Evolutionary conservation across 106 monocot genomes (phyloP).

Genomic region (Gastrodia elata): DNA sequence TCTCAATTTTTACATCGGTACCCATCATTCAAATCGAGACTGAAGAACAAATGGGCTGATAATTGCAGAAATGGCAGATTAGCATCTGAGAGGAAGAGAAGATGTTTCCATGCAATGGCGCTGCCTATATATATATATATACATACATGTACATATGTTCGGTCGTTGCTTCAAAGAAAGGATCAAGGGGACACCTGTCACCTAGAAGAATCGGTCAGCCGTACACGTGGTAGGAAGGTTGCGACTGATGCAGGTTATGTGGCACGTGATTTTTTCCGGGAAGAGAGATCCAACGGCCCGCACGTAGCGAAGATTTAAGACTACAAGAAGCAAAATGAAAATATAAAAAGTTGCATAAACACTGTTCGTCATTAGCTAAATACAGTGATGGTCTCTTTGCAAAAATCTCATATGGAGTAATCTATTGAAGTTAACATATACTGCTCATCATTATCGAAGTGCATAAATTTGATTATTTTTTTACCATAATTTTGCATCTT

Average conservation of each 20-base stretch:
- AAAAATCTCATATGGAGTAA: too few species aligned
- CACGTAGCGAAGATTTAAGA: too few species aligned
- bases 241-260: neutral
- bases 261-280: neutral
- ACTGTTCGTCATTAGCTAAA: too few species aligned
- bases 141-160: neutral
- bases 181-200: neutral
- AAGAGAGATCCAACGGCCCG: too few species aligned
- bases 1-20: constrained; percentile 6
- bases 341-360: too few species aligned
- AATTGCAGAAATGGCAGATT: neutral
- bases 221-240: neutral
- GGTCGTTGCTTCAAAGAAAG: neutral
- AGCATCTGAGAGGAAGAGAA: neutral
- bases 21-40: neutral
- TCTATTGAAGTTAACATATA: too few species aligned
- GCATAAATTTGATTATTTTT: too few species aligned
- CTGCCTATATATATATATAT: neutral
- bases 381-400: too few species aligned
- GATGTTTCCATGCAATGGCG: neutral
- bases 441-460: too few species aligned
- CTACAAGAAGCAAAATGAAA: too few species aligned
- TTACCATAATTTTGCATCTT: too few species aligned
- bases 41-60: neutral
- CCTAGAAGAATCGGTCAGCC: neutral